phyloP scores from a whole-genome alignment of 106 monocot genomes.

The Dioscorea dumetorum region DNA sequence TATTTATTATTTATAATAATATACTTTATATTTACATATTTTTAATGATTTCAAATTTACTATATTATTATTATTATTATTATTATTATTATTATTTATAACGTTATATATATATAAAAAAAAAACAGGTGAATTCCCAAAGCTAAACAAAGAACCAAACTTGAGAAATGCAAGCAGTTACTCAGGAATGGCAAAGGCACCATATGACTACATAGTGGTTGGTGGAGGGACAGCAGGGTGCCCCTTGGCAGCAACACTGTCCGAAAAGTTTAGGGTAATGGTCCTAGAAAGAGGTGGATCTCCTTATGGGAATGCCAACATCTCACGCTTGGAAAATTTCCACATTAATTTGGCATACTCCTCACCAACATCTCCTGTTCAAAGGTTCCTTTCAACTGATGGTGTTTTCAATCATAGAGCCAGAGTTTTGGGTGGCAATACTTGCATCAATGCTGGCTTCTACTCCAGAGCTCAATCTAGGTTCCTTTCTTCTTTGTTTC shows the following conservation, averaged over 20 bases:
- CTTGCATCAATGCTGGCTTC: constrained; percentile 79
- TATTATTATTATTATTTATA: no score
- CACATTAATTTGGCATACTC: constrained; percentile 41
- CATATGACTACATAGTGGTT: constrained; percentile 62
- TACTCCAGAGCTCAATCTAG: constrained; percentile 64
- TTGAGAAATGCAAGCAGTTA: constrained; percentile 43
- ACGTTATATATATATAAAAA: no score
- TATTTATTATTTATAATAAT: no score
- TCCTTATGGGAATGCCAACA: constrained; percentile 58
- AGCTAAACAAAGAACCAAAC: constrained; percentile 6
- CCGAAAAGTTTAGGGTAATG: constrained; percentile 47
- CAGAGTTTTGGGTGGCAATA: constrained; percentile 57
- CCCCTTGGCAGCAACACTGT: constrained; percentile 67
- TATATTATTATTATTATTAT: no score
- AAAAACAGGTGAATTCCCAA: no score
- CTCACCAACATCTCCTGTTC: constrained; percentile 39
- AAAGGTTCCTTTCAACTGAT: constrained; percentile 63
- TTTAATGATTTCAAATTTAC: no score
- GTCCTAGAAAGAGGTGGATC: constrained; percentile 62
- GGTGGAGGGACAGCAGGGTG: constrained; percentile 82
- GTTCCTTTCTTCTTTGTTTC: constrained; percentile 7
- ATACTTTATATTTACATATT: no score
- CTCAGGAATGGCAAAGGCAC: not conserved
- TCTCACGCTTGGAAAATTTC: constrained; percentile 54
- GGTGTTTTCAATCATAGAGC: constrained; percentile 70